phyloP scores from a whole-genome alignment of 345 rosid species.

The Moricandia moricandioides region DNA sequence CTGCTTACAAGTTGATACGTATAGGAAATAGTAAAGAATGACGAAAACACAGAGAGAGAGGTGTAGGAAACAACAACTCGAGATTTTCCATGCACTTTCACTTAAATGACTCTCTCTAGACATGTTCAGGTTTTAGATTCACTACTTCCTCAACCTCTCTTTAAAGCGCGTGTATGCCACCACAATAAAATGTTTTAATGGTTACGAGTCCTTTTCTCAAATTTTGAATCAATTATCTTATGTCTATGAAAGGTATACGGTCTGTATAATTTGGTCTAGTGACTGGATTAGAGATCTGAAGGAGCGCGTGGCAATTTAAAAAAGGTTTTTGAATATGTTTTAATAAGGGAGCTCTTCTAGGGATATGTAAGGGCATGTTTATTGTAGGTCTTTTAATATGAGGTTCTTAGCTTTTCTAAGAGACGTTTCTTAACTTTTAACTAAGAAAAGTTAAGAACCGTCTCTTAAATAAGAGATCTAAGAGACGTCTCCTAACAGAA shows the following conservation, averaged over 20 bases:
- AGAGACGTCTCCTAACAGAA: too few species aligned
- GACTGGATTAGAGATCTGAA: background rate
- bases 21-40: conserved; percentile 38
- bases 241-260: background rate
- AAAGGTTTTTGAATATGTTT: background rate
- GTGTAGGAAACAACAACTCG: conserved; percentile 42
- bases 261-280: background rate
- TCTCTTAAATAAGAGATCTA: too few species aligned
- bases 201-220: background rate
- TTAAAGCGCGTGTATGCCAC: background rate
- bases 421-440: too few species aligned
- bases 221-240: background rate
- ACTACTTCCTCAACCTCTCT: conserved; percentile 18
- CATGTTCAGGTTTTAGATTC: conserved; percentile 27
- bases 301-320: conserved; percentile 7
- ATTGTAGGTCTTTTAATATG: too few species aligned
- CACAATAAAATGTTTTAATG: background rate
- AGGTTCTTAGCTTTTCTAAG: too few species aligned
- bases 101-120: conserved; percentile 32
- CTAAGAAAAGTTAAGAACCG: too few species aligned
- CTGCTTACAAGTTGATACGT: conserved; percentile 37
- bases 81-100: conserved; percentile 45
- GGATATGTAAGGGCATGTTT: too few species aligned
- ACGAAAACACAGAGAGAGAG: conserved; percentile 23
- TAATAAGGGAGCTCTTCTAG: conserved; percentile 2